Evolutionary conservation across 177 flowering plant species (phyloP).

Genomic region (Vitis hybrid): DNA sequence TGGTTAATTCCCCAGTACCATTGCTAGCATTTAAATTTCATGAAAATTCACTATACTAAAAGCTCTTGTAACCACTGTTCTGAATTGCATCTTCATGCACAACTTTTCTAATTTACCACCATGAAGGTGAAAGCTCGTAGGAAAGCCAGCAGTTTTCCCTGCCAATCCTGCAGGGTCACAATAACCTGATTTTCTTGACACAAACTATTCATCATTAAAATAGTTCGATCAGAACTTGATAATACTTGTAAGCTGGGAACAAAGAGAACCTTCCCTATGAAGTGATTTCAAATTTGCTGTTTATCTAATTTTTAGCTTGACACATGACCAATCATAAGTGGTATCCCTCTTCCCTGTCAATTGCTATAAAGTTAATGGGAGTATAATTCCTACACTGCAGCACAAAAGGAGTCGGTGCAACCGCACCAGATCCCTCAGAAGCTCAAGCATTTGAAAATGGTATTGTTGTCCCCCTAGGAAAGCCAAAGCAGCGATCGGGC

Average conservation of each 20-base stretch:
- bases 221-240: too few species aligned
- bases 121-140: background rate
- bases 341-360: background rate
- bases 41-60: too few species aligned
- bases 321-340: too few species aligned
- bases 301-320: too few species aligned
- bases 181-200: background rate
- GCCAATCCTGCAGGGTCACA: background rate
- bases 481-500: slow-evolving; percentile 49
- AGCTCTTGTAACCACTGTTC: too few species aligned
- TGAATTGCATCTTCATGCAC: background rate
- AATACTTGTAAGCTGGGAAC: too few species aligned
- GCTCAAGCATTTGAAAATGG: slow-evolving; percentile 63
- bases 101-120: background rate
- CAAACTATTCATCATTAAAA: background rate
- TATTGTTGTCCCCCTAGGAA: slow-evolving; percentile 72
- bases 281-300: too few species aligned
- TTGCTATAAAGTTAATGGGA: background rate
- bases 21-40: background rate
- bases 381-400: slow-evolving; percentile 39
- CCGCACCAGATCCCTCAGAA: slow-evolving; percentile 70
- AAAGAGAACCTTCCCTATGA: too few species aligned
- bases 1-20: background rate
- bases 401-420: slow-evolving; percentile 87
- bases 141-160: background rate